A percentile compares a stretch with the other conserved stretches of the same genome.
Evolutionary conservation across 129 eudicot species (phyloP).

Genomic region (Deinandra increscens): DNA sequence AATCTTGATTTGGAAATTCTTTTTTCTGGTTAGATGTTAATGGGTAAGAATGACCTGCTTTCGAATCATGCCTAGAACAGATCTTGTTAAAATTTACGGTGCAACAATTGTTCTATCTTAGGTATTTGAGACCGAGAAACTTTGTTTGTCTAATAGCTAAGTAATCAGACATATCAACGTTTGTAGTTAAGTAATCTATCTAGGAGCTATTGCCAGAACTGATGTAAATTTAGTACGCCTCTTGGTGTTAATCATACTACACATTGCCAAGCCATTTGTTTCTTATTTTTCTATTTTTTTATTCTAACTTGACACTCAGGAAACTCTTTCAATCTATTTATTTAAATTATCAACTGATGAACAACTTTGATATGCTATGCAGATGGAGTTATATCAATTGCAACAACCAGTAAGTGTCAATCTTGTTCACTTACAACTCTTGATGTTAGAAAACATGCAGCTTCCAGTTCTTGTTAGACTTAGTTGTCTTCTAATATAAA

Average conservation of each 20-base stretch:
- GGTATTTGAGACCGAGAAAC: neutral
- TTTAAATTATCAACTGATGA: slow-evolving; percentile 22
- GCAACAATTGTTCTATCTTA: neutral
- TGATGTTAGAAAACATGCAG: neutral
- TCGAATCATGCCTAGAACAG: neutral
- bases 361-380: slow-evolving; percentile 33
- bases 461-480: slow-evolving; percentile 6
- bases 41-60: neutral
- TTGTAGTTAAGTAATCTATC: slow-evolving; percentile 1
- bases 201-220: neutral
- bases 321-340: neutral
- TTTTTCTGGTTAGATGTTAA: slow-evolving; percentile 16
- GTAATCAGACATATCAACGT: neutral
- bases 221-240: neutral
- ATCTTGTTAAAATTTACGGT: neutral
- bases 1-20: slow-evolving; percentile 4
- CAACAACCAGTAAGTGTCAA: slow-evolving; percentile 78
- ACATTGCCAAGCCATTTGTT: neutral
- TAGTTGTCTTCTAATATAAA: neutral
- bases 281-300: neutral
- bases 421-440: neutral
- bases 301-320: neutral
- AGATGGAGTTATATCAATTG: slow-evolving; percentile 81
- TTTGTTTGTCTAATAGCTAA: no score
- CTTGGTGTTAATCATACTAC: neutral